Evolutionary conservation across 2,329 filamentous ascomycete genomes (phyloP).

Genomic region (Lachnellula cervina): DNA sequence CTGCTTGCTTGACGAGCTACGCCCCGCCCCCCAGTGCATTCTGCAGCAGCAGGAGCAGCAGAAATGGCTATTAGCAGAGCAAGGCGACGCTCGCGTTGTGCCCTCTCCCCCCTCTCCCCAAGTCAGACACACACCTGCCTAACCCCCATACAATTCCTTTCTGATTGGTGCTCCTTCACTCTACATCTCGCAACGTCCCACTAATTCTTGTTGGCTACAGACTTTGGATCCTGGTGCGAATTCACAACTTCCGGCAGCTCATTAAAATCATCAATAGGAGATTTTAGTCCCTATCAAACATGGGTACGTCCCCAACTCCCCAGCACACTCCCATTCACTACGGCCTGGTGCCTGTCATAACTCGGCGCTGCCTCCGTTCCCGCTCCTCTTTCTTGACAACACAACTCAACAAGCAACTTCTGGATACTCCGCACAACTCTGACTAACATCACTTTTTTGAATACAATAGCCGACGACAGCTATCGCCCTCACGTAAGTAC

Average conservation of each 20-base stretch:
- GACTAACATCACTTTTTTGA: conserved; percentile 1
- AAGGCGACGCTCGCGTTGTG: not conserved
- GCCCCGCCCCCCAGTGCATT: too few species aligned
- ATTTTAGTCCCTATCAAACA: conserved; percentile 8
- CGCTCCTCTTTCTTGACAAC: not conserved
- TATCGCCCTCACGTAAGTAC: conserved; percentile 12
- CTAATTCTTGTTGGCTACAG: conserved; percentile 15
- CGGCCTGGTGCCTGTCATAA: not conserved
- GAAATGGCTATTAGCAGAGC: not conserved
- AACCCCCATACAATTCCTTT: not conserved
- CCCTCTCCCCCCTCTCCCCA: not conserved
- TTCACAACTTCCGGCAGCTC: conserved; percentile 12
- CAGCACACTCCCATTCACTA: conserved; percentile 11
- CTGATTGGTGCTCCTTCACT: not conserved
- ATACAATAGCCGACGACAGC: conserved; percentile 10
- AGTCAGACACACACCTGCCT: conserved; percentile 2
- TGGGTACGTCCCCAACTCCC: conserved; percentile 11
- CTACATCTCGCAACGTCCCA: conserved; percentile 10
- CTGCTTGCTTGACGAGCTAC: too few species aligned
- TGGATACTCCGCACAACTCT: not conserved
- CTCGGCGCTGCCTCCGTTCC: not conserved
- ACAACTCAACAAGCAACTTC: conserved; percentile 1
- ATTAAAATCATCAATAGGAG: conserved; percentile 11
- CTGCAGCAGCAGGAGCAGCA: not conserved
- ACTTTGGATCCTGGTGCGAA: conserved; percentile 13